Evolutionary conservation across 495 filamentous ascomycete species (phyloP).

Genomic region (Chlorociboria aeruginascens): DNA sequence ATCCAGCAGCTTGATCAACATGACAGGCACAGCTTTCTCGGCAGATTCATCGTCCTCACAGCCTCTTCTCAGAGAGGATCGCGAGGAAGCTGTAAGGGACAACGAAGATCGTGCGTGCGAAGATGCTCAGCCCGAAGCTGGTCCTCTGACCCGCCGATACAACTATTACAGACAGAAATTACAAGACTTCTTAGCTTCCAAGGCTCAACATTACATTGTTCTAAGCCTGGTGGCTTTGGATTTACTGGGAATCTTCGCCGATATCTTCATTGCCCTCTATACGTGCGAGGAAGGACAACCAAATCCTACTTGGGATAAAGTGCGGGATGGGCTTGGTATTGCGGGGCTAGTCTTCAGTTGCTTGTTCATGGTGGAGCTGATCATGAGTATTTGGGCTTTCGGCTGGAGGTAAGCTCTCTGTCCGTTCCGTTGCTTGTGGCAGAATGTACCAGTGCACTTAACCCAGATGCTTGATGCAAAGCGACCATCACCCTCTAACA

Average conservation of each 20-base stretch:
- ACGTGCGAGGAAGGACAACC: constrained; percentile 38
- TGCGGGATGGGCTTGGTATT: constrained; percentile 13
- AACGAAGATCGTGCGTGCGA: background rate
- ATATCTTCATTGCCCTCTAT: constrained; percentile 48
- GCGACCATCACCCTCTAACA: no score
- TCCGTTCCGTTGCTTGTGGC: background rate
- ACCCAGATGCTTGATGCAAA: no score
- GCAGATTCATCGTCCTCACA: constrained; percentile 1
- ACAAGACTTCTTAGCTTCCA: constrained; percentile 35
- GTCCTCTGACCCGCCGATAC: background rate
- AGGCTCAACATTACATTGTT: constrained; percentile 44
- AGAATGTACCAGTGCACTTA: no score
- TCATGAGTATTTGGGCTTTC: constrained; percentile 43
- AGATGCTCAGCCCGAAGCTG: background rate
- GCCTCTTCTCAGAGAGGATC: constrained; percentile 1
- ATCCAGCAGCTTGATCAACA: no score
- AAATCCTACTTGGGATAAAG: constrained; percentile 14
- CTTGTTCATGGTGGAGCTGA: constrained; percentile 49
- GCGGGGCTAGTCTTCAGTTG: constrained; percentile 39
- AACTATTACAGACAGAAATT: background rate
- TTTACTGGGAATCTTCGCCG: constrained; percentile 45
- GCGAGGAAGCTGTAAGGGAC: background rate
- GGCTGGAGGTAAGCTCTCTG: constrained; percentile 30
- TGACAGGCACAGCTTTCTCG: background rate
- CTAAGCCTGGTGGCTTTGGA: constrained; percentile 44